A percentile compares a stretch with the other conserved stretches of the same genome.
These are phyloP conservation scores for Earliella scabrosa DNA, from an alignment of 1,284 basidiomycete genomes.

Conservation along the genomic window DNA sequence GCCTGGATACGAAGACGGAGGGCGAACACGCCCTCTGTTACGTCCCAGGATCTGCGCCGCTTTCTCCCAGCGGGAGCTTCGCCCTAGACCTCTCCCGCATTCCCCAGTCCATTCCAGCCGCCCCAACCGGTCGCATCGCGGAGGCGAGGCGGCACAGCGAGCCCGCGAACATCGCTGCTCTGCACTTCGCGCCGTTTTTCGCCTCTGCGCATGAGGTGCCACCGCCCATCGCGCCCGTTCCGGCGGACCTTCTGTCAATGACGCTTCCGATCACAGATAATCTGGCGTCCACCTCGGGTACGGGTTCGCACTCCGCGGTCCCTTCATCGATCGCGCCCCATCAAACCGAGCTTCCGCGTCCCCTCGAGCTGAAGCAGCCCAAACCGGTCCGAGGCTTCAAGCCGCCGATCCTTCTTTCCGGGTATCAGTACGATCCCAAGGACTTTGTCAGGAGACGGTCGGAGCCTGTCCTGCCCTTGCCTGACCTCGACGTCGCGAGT, in stretches of 20 bases:
- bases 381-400: conserved; percentile 26
- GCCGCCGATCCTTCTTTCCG: conserved; percentile 23
- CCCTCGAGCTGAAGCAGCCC: conserved; percentile 21
- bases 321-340: conserved; percentile 27
- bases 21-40: conserved; percentile 15
- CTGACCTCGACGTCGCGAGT: conserved; percentile 21
- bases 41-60: conserved; percentile 24
- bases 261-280: conserved; percentile 24
- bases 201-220: conserved; percentile 8
- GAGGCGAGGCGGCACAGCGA: conserved; percentile 22
- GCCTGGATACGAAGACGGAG: conserved; percentile 13
- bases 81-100: conserved; percentile 7
- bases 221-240: conserved; percentile 9
- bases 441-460: conserved; percentile 23
- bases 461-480: conserved; percentile 20
- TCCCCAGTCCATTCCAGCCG: conserved; percentile 1
- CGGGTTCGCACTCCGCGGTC: conserved; percentile 7
- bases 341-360: conserved; percentile 20
- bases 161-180: conserved; percentile 20
- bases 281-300: conserved; percentile 14
- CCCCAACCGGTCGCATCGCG: neutral
- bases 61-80: conserved; percentile 14
- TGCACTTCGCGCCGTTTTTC: conserved; percentile 18
- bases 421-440: conserved; percentile 21
- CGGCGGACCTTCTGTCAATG: conserved; percentile 6